Base-by-base conservation (phyloP, 2,329 filamentous ascomycete species). In the Phyllosticta paracitricarpa region DNA sequence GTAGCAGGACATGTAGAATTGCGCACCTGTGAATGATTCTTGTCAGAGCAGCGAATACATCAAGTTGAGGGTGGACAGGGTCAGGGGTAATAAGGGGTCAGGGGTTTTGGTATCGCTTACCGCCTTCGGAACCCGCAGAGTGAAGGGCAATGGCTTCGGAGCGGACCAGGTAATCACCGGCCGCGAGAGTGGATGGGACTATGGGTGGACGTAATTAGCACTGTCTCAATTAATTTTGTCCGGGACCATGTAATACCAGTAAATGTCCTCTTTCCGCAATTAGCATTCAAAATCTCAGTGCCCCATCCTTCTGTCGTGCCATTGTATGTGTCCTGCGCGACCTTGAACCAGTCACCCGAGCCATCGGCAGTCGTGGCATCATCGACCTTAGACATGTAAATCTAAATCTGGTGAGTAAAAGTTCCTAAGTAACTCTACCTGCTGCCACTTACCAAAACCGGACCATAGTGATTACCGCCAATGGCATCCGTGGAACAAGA, bases 291-390 rank as follows among this genome's bases (percentile, higher is more conserved):
- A 51, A 69, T 75, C 59, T 72, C 68, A 55, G 76, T 73, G 30
- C 72, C 77, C 72, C 76, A 77, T 17, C 70, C 69, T 0, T 70
- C 68, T 0, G 68, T 72, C 2, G 65, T 66, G 7, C 70, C 68
- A 53, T 66, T 69, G 55, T 65, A 75, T 55, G 73, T 75, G 53
- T 75, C 72, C 64, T 78, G 70, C 51, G 75, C 75, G 58, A 79
- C 65, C 70, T 76, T 79, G 66, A 81, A 74, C 80, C 79, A 84
- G 70, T 82, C 80, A 63, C 77, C 79, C 60, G 87, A 81, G 65
- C 87, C 86, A 73, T 90, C 87, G 0, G 71, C 70, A 7, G 69
- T 70, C 58, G 65, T 72, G 4, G 72, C 72, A 62, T 73, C 71
- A 1, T 63, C 58, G 10, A 74, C 72, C 63, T 74, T 74, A 56